Evolutionary conservation across 2,329 filamentous ascomycete genomes (phyloP).

Genomic region (Chaetomiaceae sp.): DNA sequence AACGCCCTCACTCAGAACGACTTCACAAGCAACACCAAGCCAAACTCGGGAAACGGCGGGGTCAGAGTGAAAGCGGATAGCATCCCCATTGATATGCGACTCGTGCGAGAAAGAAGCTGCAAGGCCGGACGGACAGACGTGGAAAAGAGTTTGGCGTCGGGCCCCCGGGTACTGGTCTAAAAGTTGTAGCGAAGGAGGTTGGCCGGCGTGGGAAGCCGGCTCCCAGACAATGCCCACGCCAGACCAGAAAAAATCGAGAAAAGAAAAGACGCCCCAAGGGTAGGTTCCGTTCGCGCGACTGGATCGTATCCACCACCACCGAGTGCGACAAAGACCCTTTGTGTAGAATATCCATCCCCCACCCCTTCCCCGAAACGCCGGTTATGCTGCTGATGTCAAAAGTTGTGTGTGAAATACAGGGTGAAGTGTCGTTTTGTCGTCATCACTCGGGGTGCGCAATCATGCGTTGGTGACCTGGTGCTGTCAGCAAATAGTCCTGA

Average conservation of each 20-base stretch:
- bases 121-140: constrained; percentile 1
- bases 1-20: too few species aligned
- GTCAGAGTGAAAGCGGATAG: background rate
- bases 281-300: constrained; percentile 6
- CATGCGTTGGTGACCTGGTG: constrained; percentile 56
- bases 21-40: too few species aligned
- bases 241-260: constrained; percentile 4
- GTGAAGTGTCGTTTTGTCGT: constrained; percentile 36
- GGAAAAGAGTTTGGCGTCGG: background rate
- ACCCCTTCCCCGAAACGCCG: constrained; percentile 33
- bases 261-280: constrained; percentile 5
- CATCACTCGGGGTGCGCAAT: constrained; percentile 36
- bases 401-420: constrained; percentile 38
- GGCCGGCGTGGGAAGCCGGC: constrained; percentile 1
- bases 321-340: constrained; percentile 21
- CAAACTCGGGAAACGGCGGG: too few species aligned
- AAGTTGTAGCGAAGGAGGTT: constrained; percentile 11
- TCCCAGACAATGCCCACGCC: background rate
- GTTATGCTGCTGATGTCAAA: constrained; percentile 37
- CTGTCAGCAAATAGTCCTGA: constrained; percentile 16
- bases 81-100: constrained; percentile 5
- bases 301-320: constrained; percentile 14
- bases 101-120: constrained; percentile 7
- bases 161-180: constrained; percentile 13
- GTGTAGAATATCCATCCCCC: constrained; percentile 17